Evolutionary conservation across 75 land plant species (phyloP).

Genomic region (Pinus tabuliformis): DNA sequence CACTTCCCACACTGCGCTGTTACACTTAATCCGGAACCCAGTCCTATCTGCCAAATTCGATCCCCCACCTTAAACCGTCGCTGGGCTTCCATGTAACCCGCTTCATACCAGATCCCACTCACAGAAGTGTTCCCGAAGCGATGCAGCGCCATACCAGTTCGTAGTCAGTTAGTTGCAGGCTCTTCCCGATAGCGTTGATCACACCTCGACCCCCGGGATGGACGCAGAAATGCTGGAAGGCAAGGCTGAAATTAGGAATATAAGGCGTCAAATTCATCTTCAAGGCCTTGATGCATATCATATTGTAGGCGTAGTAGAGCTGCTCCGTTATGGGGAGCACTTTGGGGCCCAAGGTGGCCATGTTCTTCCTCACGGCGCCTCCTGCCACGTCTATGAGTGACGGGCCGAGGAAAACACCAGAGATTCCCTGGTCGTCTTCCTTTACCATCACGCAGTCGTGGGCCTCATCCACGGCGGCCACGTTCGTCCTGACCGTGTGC

Average conservation of each 20-base stretch:
- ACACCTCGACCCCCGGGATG: conserved; percentile 58
- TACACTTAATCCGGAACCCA: conserved; percentile 77
- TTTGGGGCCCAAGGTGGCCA: conserved; percentile 39
- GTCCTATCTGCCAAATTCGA: conserved; percentile 62
- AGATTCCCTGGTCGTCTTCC: conserved; percentile 49
- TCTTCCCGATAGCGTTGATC: conserved; percentile 57
- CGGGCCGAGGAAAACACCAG: conserved; percentile 51
- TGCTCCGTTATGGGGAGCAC: conserved; percentile 26
- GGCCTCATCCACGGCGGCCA: conserved; percentile 51
- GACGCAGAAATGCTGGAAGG: conserved; percentile 79
- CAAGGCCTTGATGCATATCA: conserved; percentile 18
- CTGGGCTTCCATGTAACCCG: conserved; percentile 67
- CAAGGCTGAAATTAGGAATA: conserved; percentile 73
- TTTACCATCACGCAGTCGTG: conserved; percentile 41
- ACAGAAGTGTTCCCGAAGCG: conserved; percentile 69
- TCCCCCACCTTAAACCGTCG: conserved; percentile 43
- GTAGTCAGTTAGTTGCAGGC: conserved; percentile 39
- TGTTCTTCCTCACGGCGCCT: conserved; percentile 7
- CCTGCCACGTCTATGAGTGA: conserved; percentile 48
- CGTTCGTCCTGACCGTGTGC: conserved; percentile 56
- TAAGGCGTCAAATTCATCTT: conserved; percentile 38
- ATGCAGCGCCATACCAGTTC: conserved; percentile 68
- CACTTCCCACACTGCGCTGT: conserved; percentile 64
- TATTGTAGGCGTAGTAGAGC: conserved; percentile 11
- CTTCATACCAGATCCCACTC: conserved; percentile 65